Conservation (phyloP, 1,284 basidiomycete genomes). For the Ceratobasidium sp. region DNA sequence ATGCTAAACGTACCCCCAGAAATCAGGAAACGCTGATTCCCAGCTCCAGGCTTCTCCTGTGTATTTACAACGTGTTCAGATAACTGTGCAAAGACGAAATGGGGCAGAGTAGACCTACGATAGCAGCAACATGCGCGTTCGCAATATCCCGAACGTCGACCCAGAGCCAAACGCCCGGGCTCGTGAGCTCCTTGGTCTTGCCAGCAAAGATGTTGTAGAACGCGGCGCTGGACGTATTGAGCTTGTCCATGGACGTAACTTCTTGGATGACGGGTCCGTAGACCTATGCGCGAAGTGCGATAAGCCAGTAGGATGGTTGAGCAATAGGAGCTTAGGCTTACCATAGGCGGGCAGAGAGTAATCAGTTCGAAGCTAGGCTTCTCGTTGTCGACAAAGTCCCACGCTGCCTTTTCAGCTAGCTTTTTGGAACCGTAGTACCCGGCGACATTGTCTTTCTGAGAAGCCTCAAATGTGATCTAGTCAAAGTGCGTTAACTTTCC, state of each 20-base stretch:
- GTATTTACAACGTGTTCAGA: not conserved
- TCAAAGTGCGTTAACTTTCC: not conserved
- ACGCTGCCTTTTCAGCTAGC: conserved; percentile 52
- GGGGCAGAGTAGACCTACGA: not conserved
- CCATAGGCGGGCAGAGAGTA: conserved; percentile 50
- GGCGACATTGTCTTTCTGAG: conserved; percentile 7
- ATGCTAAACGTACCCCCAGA: conserved; percentile 43
- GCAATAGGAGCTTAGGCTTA: conserved; percentile 1
- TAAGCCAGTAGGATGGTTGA: not conserved
- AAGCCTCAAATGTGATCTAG: conserved; percentile 42
- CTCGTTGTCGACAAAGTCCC: conserved; percentile 49
- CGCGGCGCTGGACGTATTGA: conserved; percentile 38
- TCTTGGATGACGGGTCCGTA: conserved; percentile 46
- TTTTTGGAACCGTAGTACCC: conserved; percentile 50
- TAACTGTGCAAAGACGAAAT: not conserved
- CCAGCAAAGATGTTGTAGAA: conserved; percentile 44
- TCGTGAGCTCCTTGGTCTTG: conserved; percentile 5
- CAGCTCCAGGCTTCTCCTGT: conserved; percentile 40
- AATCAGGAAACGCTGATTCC: conserved; percentile 46
- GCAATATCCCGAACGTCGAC: conserved; percentile 43
- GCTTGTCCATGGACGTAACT: conserved; percentile 25
- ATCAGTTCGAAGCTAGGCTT: conserved; percentile 49
- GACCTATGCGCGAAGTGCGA: conserved; percentile 19
- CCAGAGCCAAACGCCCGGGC: conserved; percentile 32
- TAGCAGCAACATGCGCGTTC: conserved; percentile 13